phyloP scores from a whole-genome alignment of 148 eudicot species.

The Dysphania ambrosioides region DNA sequence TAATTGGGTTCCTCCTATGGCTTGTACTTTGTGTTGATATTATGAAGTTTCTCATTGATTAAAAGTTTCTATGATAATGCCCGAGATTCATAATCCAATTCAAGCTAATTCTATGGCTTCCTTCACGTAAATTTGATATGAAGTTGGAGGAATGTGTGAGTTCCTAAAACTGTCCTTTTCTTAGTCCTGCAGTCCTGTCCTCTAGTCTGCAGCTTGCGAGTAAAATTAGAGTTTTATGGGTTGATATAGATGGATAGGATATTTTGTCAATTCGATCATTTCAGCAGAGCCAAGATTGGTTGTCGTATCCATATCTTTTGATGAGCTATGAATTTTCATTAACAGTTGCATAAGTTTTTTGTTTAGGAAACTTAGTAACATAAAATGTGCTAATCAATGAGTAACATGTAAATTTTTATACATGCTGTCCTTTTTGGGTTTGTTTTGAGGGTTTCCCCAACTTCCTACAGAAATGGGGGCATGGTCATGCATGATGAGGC shows the following conservation, averaged over 20 bases:
- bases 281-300: neutral
- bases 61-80: neutral
- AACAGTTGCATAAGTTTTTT: neutral
- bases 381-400: neutral
- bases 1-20: no score
- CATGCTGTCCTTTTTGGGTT: neutral
- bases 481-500: constrained; percentile 99
- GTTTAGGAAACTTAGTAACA: neutral
- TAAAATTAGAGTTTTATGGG: neutral
- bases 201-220: neutral
- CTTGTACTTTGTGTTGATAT: no score
- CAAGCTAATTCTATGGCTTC: neutral
- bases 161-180: neutral
- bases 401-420: neutral
- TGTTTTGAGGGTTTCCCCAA: constrained; percentile 1
- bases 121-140: neutral
- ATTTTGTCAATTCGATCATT: neutral
- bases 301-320: no score
- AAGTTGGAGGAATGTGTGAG: neutral
- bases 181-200: neutral
- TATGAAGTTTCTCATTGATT: no score
- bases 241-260: neutral
- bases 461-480: constrained; percentile 76
- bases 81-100: neutral
- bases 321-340: no score